Percentiles rank a stretch among this genome's conserved stretches.
Evolutionary conservation across 345 rosid species (phyloP).

Genomic region (Citrus cavaleriei): DNA sequence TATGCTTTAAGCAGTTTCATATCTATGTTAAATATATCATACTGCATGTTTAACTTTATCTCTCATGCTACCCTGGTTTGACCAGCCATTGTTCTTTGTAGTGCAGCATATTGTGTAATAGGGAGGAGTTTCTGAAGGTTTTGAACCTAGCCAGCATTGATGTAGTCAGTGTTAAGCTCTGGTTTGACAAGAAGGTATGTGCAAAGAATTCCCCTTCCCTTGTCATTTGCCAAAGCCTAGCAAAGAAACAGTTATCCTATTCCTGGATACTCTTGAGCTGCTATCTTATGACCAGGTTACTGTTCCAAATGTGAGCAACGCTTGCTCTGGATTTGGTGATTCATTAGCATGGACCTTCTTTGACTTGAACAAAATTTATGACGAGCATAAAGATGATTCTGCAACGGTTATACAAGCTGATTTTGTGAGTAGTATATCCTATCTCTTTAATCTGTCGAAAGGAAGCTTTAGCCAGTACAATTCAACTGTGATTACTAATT

Average conservation of each 20-base stretch:
- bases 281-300: constrained; percentile 31
- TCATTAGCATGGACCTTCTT: constrained; percentile 54
- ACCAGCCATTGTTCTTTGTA: constrained; percentile 34
- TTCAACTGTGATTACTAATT: background rate
- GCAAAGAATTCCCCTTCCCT: background rate
- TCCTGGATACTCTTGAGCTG: background rate
- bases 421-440: constrained; percentile 40
- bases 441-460: background rate
- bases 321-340: constrained; percentile 42
- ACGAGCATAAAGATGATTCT: constrained; percentile 36
- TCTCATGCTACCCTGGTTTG: constrained; percentile 11
- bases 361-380: constrained; percentile 44
- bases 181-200: constrained; percentile 49
- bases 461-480: background rate
- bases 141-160: constrained; percentile 47
- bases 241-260: background rate
- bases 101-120: constrained; percentile 44
- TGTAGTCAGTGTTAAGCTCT: constrained; percentile 38
- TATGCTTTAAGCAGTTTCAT: background rate
- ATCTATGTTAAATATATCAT: background rate
- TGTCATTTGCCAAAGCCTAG: background rate
- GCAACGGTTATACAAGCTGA: constrained; percentile 39
- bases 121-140: constrained; percentile 59
- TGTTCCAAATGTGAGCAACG: constrained; percentile 47
- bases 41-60: background rate